Base-by-base conservation (phyloP, 2,329 filamentous ascomycete genomes). In the Xylariomycetidae sp. region DNA sequence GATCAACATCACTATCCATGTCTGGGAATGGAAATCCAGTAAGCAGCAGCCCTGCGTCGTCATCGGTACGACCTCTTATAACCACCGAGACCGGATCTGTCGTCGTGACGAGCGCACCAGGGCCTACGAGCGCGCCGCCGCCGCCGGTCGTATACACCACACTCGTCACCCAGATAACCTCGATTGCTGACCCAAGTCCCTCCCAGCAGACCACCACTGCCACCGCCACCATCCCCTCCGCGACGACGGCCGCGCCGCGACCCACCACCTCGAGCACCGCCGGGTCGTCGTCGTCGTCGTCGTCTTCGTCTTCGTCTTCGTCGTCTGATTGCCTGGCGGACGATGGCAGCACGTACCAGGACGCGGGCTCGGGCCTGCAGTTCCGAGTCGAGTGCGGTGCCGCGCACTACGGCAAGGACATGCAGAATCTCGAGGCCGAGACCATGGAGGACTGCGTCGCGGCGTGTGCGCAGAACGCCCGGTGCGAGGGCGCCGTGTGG, bases 371-470 rank as follows among this genome's bases (percentile, higher is more conserved):
- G 3, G 40, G 44, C 0, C 26, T 30, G 9, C 28, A 33, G 35
- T 53, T 47, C 30, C 34, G 25, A 25, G 31, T 48, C 16, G 45
- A 51, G 36, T 51, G 50, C 17, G 36, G 25, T 20, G 30, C 40
- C 9, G 37, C 48, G 16, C 49, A 53, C 32, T 27, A 45, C 25
- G 48, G 50, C 10, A 40, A 30, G 15, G 49, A 53, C 30, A 45
- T 53, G 27, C 34, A 32, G 22, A 49, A 52, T 28, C 31, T 33
- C 15, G 31, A 49, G 37, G 44, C 50, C 10, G 20, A 39, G 11
- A 41, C 46, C 4, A 54, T 53, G 50, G 19, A 46, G 34, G 40
- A 37, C 6, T 51, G 49, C 31, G 34, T 53, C 15, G 35, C 38
- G 13, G 18, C 48, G 23, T 52, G 51, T 16, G 44, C 50, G 9